Conservation (phyloP, 2,329 filamentous ascomycete species). For the Elsinoe necatrix region DNA sequence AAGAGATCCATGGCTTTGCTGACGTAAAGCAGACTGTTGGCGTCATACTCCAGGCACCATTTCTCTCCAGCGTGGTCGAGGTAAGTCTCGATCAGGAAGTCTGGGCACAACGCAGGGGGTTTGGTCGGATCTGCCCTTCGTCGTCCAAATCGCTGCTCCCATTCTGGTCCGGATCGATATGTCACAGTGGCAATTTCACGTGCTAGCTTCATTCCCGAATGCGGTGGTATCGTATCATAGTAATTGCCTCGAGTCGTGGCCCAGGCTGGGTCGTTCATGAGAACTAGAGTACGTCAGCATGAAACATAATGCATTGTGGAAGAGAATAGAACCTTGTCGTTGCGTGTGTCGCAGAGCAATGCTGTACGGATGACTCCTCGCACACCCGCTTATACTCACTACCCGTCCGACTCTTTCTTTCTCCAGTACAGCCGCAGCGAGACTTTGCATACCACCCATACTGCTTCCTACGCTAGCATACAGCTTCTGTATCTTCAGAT, state of each 20-base stretch:
- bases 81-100: constrained; percentile 97
- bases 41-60: constrained; percentile 92
- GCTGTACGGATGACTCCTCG: constrained; percentile 90
- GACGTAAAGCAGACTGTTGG: constrained; percentile 91
- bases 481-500: constrained; percentile 64
- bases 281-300: constrained; percentile 42
- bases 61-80: constrained; percentile 97
- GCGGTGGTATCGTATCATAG: constrained; percentile 77
- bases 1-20: constrained; percentile 99
- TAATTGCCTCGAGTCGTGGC: constrained; percentile 67
- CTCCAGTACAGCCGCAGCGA: constrained; percentile 78
- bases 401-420: constrained; percentile 73
- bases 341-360: constrained; percentile 98
- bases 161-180: constrained; percentile 91
- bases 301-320: not conserved
- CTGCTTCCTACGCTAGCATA: constrained; percentile 91
- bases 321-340: constrained; percentile 53
- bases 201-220: constrained; percentile 95
- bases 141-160: constrained; percentile 90
- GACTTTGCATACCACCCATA: constrained; percentile 97
- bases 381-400: constrained; percentile 86
- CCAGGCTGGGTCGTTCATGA: constrained; percentile 99
- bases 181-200: constrained; percentile 96
- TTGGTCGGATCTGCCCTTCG: constrained; percentile 76
- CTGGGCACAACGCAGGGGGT: constrained; percentile 87